Base-by-base conservation (phyloP, 495 filamentous ascomycete species). In the Pseudomonodictys pantanalensis region DNA sequence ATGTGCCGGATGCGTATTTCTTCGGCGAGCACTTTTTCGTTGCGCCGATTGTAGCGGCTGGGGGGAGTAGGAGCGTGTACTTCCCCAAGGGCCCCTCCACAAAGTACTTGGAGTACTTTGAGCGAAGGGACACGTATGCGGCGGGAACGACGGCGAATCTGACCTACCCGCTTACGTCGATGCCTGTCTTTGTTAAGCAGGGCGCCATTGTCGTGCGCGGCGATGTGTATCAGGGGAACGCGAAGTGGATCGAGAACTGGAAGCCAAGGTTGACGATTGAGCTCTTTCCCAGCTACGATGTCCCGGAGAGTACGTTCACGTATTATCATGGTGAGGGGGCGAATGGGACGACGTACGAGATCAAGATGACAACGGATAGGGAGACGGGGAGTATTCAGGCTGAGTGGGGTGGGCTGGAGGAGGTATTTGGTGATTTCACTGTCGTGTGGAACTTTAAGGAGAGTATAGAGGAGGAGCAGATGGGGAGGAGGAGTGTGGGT, bases 1-100 rank as follows among this genome's bases (percentile, higher is more conserved):
- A 33, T 1, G 64, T 62, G 5, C 45, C 50, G 4, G 71, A 73
- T 49, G 24, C 57, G 48, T 73, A 73, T 58, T 62, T 65, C 44
- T 71, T 73, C 54, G 71, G 71, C 4, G 58, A 49, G 10, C 50
- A 69, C 35, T 65, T 71, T 18, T 52, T 73, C 2, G 66, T 73
- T 20, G 71, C 69, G 18, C 71, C 69, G 3, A 64, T 71, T 22
- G 59, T 73, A 6, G 29, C 52, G 10, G 23, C 53, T 30, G 71
- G 71, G 4, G 64, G 65, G 5, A 52, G 15, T 6, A 47, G 71
- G 22, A 50, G 18, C 8, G 69, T 73, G 2, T 69, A 68, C 46
- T 73, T 73, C 58, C 71, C 71, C 22, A 26, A 20, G 0, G 56
- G 64, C 10, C 18, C 11, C 2, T 39, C 25, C 1, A 46, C 33